Evolutionary conservation across 2,329 filamentous ascomycete genomes (phyloP).

Genomic region (Paecilomyces sp.): DNA sequence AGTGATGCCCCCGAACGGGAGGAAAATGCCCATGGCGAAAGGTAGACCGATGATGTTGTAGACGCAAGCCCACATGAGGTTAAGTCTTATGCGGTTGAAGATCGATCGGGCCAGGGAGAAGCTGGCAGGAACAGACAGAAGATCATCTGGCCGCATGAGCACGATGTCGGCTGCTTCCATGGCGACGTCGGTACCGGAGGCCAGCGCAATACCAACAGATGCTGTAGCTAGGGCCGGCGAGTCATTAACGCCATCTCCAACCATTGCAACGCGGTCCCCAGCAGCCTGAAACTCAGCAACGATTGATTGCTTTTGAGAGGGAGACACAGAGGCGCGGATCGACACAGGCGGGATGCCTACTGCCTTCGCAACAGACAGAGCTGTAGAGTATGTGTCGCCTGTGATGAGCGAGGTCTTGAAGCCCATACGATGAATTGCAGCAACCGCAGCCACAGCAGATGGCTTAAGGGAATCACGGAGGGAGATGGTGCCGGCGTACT

Average conservation of each 20-base stretch:
- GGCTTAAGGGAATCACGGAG: constrained; percentile 89
- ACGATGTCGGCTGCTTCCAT: constrained; percentile 97
- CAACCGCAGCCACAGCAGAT: constrained; percentile 70
- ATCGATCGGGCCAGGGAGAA: constrained; percentile 76
- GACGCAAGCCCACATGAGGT: constrained; percentile 83
- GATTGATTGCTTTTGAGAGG: constrained; percentile 84
- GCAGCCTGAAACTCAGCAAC: constrained; percentile 66
- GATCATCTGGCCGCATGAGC: constrained; percentile 83
- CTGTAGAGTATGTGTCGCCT: constrained; percentile 80
- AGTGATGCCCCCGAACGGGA: constrained; percentile 74
- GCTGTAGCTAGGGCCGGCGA: constrained; percentile 90
- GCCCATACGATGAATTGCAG: constrained; percentile 75
- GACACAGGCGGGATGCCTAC: constrained; percentile 72
- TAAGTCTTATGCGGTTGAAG: constrained; percentile 88
- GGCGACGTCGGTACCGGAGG: constrained; percentile 88
- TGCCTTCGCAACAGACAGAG: constrained; percentile 70
- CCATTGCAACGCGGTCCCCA: constrained; percentile 85
- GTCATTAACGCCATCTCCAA: constrained; percentile 97
- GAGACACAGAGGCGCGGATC: constrained; percentile 81
- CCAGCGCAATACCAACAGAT: constrained; percentile 86
- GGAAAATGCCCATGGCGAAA: constrained; percentile 93
- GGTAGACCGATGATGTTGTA: constrained; percentile 91
- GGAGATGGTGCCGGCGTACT: constrained; percentile 73
- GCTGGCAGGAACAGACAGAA: constrained; percentile 86
- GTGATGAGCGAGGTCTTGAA: constrained; percentile 89